Conservation (phyloP, 495 filamentous ascomycete species). For the Podospora bellae-mahoneyi region DNA sequence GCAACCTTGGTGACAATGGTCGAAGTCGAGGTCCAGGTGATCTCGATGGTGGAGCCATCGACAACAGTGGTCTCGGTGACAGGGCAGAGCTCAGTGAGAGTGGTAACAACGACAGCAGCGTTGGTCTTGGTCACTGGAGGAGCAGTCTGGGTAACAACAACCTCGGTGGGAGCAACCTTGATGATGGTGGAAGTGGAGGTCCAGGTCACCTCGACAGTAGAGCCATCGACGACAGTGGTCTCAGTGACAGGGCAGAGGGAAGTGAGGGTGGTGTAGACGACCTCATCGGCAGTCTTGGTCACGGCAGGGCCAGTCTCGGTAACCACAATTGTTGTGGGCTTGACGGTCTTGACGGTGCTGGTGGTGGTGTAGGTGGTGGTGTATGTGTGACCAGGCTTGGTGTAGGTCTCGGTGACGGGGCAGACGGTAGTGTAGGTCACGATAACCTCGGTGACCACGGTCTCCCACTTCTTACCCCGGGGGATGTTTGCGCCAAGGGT, state of each 20-base stretch:
- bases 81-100: conserved; percentile 41
- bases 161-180: conserved; percentile 25
- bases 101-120: conserved; percentile 35
- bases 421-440: conserved; percentile 44
- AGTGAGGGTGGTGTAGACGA: conserved; percentile 41
- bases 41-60: conserved; percentile 39
- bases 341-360: conserved; percentile 32
- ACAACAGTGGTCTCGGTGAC: conserved; percentile 45
- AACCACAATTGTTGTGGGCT: conserved; percentile 28
- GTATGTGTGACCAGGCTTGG: conserved; percentile 36
- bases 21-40: conserved; percentile 43
- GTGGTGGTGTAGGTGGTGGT: conserved; percentile 48
- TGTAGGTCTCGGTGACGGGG: conserved; percentile 43
- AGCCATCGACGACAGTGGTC: conserved; percentile 42
- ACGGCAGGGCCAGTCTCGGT: conserved; percentile 27
- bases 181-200: conserved; percentile 41
- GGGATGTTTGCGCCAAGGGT: conserved; percentile 34
- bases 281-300: conserved; percentile 21
- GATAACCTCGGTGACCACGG: conserved; percentile 37
- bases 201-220: conserved; percentile 41
- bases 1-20: conserved; percentile 31
- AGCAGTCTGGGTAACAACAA: conserved; percentile 34
- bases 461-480: conserved; percentile 27
- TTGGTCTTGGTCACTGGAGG: conserved; percentile 41
- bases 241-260: conserved; percentile 42